Evolutionary conservation across 2,329 filamentous ascomycete species (phyloP).

Genomic region (Neofusicoccum sp.): DNA sequence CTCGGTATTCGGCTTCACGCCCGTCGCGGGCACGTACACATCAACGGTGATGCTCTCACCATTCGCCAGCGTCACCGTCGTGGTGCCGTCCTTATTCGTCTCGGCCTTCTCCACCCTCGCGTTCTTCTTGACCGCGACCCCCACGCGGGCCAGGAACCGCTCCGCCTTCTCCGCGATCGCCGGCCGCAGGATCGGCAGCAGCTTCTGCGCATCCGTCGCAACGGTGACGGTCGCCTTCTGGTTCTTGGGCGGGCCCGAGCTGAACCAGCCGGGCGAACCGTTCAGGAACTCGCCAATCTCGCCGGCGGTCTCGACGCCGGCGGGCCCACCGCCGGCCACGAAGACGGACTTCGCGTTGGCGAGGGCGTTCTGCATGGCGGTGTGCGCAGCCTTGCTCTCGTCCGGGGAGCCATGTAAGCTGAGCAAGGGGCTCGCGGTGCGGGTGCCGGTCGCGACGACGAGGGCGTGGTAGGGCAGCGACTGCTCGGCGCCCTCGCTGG

Average conservation of each 20-base stretch:
- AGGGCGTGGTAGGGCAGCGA: constrained; percentile 32
- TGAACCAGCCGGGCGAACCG: constrained; percentile 42
- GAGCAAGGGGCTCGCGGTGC: constrained; percentile 31
- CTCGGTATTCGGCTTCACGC: constrained; percentile 28
- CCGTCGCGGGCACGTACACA: constrained; percentile 34
- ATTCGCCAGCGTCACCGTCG: constrained; percentile 34
- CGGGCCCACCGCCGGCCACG: constrained; percentile 35
- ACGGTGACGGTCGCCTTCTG: constrained; percentile 28
- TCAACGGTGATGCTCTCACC: constrained; percentile 43
- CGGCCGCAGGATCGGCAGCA: constrained; percentile 27
- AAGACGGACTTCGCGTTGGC: constrained; percentile 30
- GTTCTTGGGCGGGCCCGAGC: constrained; percentile 21
- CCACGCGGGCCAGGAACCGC: constrained; percentile 27
- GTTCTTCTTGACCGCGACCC: constrained; percentile 26
- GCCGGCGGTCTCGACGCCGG: constrained; percentile 38
- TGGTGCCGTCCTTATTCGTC: constrained; percentile 34
- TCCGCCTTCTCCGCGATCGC: constrained; percentile 27
- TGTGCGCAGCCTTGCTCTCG: constrained; percentile 34
- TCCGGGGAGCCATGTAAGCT: constrained; percentile 33
- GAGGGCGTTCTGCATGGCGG: constrained; percentile 27
- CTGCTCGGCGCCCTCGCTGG: constrained; percentile 21
- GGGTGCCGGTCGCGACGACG: constrained; percentile 35
- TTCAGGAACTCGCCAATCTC: constrained; percentile 52
- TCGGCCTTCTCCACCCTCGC: constrained; percentile 17
- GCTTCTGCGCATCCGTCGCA: constrained; percentile 26